Evolutionary conservation across 805 yeast genomes (phyloP), one percentile per base, ranked within the genome.

Genomic region (Wickerhamomyces kurtzmanii): DNA sequence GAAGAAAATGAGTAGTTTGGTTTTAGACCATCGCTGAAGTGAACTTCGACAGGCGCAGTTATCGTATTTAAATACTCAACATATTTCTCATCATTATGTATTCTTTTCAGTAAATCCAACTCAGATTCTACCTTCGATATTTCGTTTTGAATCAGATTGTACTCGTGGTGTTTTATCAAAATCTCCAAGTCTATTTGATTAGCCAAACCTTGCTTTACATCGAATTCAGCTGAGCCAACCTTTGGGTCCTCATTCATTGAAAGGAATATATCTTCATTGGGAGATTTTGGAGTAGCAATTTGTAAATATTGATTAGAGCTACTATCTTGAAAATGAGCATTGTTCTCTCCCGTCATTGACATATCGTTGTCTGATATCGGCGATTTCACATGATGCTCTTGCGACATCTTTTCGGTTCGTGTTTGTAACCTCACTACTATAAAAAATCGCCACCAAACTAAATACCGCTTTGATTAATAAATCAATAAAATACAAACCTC

Each of bases 151-250:
- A 73, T 57, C 13, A 63, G 45, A 21, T 59, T 53, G 24, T 65
- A 45, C 44, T 77, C 82, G 32, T 67, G 62, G 47, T 75, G 78
- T 30, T 71, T 75, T 27, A 76, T 49, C 17, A 77, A 42, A 9
- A 75, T 71, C 38, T 75, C 82, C 24, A 75, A 43, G 43, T 75
- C 77, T 12, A 75, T 53, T 37, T 71, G 73, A 32, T 67, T 48
- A n/a, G 49, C 23, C 5, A 60, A 34, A 26, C 53, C 54, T 19
- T 44, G 49, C 32, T 51, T 61, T 14, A 53, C 50, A 32, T 30
- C 38, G 5, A 27, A 16, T 17, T 39, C 42, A 20, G 29, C 14
- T 24, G 33, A 34, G 14, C 26, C 31, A 9, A 24, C 20, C 15
- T 31, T 38, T 5, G 23, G 31, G 15, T 32, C 36, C 12, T 40